Base-by-base conservation (phyloP, 495 filamentous ascomycete species). In the Sphaerosporella brunnea region DNA sequence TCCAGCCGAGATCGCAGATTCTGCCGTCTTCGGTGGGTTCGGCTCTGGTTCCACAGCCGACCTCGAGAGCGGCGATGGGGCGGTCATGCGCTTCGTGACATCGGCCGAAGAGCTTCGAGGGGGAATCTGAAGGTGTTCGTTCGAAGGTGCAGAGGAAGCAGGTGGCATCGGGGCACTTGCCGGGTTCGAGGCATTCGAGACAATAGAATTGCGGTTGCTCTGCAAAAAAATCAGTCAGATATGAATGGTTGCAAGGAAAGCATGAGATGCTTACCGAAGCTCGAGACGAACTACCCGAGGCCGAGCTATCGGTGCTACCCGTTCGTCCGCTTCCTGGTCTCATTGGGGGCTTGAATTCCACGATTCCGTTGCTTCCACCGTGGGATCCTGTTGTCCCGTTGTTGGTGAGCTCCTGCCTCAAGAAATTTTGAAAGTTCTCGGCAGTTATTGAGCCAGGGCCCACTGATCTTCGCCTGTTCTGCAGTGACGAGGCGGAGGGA, bases 41-140 rank as follows among this genome's bases (percentile, higher is more conserved):
- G 47, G 41, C 48, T 58, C 37, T 24, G 52, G 51, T 11, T 54
- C 35, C 41, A 46, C 20, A 21, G 35, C 21, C 50, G 87, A 85
- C 63, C 84, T 80, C 0, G 90, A 95, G 26, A 95, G 71, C 21
- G 90, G 88, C 25, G 92, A 95, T 1, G 86, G 83, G 59, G 74
- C 83, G 54, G 66, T 70, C 34, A 73, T 62, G 61, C 83, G 78
- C 64, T 85, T 84, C 47, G 61, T 70, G 44, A 74, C 67, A 65
- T 92, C 82, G 61, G 75, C 64, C 45, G 82, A 84, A 18, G 77
- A 77, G 48, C 68, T 75, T 59, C 80, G 69, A 38, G 79, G 71
- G 37, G 78, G 78, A 49, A 83, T 72, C 53, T 69, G 78, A 51
- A 81, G 69, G n/a, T n/a, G n/a, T n/a, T n/a, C n/a, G n/a, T n/a